Evolutionary conservation across 2,329 filamentous ascomycete genomes (phyloP).

Genomic region (Talaromyces rugulosus): DNA sequence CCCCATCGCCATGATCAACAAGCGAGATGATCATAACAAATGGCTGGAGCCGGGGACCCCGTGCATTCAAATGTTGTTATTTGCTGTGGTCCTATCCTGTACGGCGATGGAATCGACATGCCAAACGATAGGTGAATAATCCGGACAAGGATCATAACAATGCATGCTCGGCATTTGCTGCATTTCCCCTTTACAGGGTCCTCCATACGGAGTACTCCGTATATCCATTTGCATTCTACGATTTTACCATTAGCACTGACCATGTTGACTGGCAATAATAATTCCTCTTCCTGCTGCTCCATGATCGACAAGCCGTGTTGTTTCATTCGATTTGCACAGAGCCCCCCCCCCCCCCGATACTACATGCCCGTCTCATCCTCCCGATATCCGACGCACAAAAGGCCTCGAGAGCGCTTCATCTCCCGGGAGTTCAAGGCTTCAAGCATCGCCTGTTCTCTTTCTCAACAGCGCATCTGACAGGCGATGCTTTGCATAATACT

Average conservation of each 20-base stretch:
- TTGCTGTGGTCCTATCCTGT: no score
- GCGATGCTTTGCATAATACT: neutral
- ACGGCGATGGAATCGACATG: no score
- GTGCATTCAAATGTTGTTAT: neutral
- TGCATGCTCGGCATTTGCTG: neutral
- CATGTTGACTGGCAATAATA: neutral
- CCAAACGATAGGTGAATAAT: neutral
- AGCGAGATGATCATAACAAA: neutral
- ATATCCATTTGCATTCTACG: neutral
- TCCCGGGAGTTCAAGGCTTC: neutral
- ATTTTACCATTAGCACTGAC: neutral
- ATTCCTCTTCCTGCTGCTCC: neutral
- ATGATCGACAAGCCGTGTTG: neutral
- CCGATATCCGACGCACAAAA: neutral
- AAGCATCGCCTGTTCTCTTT: neutral
- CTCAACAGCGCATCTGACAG: neutral
- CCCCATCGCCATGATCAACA: neutral
- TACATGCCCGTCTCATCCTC: neutral
- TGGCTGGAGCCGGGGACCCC: neutral
- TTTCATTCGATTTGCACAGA: neutral
- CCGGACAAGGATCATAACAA: neutral
- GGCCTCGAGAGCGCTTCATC: neutral
- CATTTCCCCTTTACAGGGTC: neutral
- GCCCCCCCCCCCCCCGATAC: neutral
- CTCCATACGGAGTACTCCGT: no score